Evolutionary conservation across 2,329 filamentous ascomycete species (phyloP), one percentile per base, ranked within the genome.

Genomic region (Botrytis medusae): DNA sequence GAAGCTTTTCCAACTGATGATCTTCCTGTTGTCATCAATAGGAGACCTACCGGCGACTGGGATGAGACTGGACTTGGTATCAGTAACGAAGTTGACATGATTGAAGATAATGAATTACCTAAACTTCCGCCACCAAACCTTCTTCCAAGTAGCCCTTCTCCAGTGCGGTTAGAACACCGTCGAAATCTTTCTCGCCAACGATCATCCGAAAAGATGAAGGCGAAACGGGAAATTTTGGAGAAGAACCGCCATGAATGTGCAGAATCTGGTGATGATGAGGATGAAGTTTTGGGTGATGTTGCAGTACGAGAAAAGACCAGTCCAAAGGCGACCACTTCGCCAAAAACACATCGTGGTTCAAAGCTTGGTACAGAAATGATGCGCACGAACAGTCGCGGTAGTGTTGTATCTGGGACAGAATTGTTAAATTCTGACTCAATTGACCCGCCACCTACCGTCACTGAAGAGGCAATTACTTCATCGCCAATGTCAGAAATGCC

Each of bases 281-380:
- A 98, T 76, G 95, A 98, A 74, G 95, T 97, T 79, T 86, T 97
- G 8, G 94, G 93, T 12, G 86, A 86, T 77, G 80, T 84, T 25
- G 85, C 84, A 54, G 78, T 79, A 5, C 74, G 76, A 65, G 80
- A 81, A 54, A 78, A 82, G 82, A 71, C 69, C 18, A 74, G 85
- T 84, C 75, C 83, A 82, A 74, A 85, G 83, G 83, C 92, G 82
- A 81, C 84, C 84, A 37, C 59, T 40, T 68, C 77, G 74, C 90
- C 90, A 76, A 59, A 54, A 25, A 85, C 86, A 54, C 86, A 93
- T 37, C 91, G 92, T 20, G 93, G 92, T 71, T 97, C 94, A 0
- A 98, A 97, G 82, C 88, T 98, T 2, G 94, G 94, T 2, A 96
- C 94, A 68, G 95, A 98, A 82, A 98, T 98, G 95, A 95, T 98